These are phyloP conservation scores for Collybia sordida DNA, from an alignment of 768 basidiomycete species.

Conservation along the genomic window DNA sequence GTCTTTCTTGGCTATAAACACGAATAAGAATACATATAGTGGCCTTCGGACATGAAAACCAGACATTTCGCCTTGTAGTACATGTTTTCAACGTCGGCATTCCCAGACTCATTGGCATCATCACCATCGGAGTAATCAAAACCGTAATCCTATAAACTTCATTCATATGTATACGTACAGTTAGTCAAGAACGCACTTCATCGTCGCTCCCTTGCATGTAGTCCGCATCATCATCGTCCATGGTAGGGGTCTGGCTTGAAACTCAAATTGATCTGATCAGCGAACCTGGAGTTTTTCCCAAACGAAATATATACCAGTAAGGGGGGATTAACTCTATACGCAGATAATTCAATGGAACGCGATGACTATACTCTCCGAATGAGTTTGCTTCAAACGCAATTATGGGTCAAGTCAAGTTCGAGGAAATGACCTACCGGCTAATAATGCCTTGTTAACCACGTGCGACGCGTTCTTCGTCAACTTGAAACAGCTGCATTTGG, in stretches of 20 bases:
- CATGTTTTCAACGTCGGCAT: constrained; percentile 93
- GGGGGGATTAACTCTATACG: too few species aligned
- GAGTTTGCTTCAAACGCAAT: not conserved
- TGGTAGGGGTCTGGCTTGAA: constrained; percentile 26
- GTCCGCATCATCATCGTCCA: constrained; percentile 95
- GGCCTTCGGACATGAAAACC: constrained; percentile 21
- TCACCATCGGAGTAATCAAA: constrained; percentile 96
- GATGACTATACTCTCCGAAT: not conserved
- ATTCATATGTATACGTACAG: constrained; percentile 6
- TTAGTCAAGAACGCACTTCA: constrained; percentile 50
- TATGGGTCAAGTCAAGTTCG: not conserved
- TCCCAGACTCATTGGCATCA: constrained; percentile 75
- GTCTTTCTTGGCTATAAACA: constrained; percentile 77
- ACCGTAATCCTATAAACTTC: constrained; percentile 72
- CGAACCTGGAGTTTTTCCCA: not conserved
- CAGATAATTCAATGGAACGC: too few species aligned
- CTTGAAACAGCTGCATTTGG: too few species aligned
- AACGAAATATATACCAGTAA: constrained; percentile 1
- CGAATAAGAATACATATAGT: constrained; percentile 7
- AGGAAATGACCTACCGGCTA: too few species aligned
- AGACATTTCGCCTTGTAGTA: constrained; percentile 97
- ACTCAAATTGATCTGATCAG: not conserved
- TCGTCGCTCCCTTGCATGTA: constrained; percentile 91
- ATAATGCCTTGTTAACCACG: not conserved
- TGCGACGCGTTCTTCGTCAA: not conserved